Evolutionary conservation across 495 filamentous ascomycete species (phyloP).

Genomic region (Darksidea phi): DNA sequence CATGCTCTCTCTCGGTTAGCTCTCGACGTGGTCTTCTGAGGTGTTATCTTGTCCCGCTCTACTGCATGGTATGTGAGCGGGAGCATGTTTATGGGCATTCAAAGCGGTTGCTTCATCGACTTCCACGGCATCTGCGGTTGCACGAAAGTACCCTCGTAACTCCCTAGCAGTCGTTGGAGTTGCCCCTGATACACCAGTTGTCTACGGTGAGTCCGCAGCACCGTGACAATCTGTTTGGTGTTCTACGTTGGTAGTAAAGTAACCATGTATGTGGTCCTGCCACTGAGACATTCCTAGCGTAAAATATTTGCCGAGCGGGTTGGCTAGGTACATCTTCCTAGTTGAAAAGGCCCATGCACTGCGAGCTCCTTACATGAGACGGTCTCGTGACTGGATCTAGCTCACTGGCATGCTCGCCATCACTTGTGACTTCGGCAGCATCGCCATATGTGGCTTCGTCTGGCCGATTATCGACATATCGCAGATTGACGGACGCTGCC

Average conservation of each 20-base stretch:
- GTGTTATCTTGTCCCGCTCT: too few relatives aligned
- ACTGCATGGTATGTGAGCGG: not conserved
- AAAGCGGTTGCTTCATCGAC: not conserved
- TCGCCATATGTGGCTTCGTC: slow-evolving; percentile 42
- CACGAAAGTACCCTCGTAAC: not conserved
- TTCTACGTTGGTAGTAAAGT: slow-evolving; percentile 43
- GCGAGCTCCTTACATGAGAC: slow-evolving; percentile 25
- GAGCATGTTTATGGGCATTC: not conserved
- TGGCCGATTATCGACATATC: slow-evolving; percentile 37
- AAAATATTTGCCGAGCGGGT: not conserved
- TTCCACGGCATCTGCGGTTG: too few relatives aligned
- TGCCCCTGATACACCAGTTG: not conserved
- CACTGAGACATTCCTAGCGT: not conserved
- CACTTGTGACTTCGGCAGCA: slow-evolving; percentile 39
- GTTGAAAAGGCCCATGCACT: slow-evolving; percentile 43
- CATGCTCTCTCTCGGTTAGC: too few relatives aligned
- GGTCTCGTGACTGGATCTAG: slow-evolving; percentile 39
- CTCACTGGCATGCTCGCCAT: slow-evolving; percentile 36
- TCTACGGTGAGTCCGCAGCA: slow-evolving; percentile 26
- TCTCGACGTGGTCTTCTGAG: too few relatives aligned
- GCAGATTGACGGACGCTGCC: slow-evolving; percentile 35
- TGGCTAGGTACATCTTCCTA: slow-evolving; percentile 43
- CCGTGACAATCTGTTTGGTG: slow-evolving; percentile 41
- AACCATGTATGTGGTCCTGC: slow-evolving; percentile 25
- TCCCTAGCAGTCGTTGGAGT: not conserved